Conservation (phyloP, 176 grass and related monocot species). For the Thinopyrum elongatum region DNA sequence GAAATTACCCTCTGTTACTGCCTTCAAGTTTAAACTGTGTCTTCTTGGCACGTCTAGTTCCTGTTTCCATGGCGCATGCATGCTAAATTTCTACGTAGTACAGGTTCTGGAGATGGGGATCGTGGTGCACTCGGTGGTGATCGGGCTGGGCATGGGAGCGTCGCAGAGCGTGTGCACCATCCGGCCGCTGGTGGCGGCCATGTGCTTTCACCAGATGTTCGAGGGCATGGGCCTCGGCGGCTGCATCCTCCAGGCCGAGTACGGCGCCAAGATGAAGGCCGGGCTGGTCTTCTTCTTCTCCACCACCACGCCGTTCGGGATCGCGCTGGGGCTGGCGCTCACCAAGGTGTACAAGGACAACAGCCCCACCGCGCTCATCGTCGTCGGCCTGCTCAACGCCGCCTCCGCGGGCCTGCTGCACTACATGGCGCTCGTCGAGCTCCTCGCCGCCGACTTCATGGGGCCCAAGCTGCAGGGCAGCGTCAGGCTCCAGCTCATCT, state of each 20-base stretch:
- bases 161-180: conserved; percentile 65
- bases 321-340: conserved; percentile 64
- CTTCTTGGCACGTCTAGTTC: too few species aligned
- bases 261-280: conserved; percentile 52
- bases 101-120: conserved; percentile 78
- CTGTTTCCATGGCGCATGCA: too few species aligned
- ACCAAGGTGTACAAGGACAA: conserved; percentile 73
- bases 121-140: conserved; percentile 82
- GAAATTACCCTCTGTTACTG: background rate
- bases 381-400: conserved; percentile 70
- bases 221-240: conserved; percentile 86
- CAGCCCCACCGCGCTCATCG: conserved; percentile 74
- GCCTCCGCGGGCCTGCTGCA: conserved; percentile 69
- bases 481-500: conserved; percentile 58
- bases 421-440: conserved; percentile 89
- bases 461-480: conserved; percentile 68
- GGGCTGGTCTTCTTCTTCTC: conserved; percentile 82
- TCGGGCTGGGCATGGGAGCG: conserved; percentile 64
- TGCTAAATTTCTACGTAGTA: too few species aligned
- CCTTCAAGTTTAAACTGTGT: background rate
- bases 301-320: conserved; percentile 79
- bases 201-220: conserved; percentile 82
- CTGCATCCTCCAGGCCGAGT: conserved; percentile 80
- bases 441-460: conserved; percentile 76
- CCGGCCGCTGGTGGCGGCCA: conserved; percentile 57